A percentile compares a stretch with the other conserved stretches of the same genome.
These are phyloP conservation scores for Lophium mytilinum DNA, from an alignment of 495 filamentous ascomycete species.

Conservation along the genomic window DNA sequence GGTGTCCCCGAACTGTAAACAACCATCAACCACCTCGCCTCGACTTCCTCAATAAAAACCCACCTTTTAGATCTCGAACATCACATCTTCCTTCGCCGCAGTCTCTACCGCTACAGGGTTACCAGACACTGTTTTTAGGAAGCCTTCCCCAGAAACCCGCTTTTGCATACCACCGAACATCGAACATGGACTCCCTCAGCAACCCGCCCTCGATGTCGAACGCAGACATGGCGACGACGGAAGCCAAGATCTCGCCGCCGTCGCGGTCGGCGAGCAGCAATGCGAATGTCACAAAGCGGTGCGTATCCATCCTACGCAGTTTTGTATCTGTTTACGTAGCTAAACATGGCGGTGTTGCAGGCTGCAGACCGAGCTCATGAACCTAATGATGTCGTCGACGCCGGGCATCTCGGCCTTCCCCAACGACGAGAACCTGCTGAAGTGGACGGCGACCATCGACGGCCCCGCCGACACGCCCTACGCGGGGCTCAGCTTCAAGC, in stretches of 20 bases:
- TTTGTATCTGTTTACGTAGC: not conserved
- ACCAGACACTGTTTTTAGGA: too few species aligned
- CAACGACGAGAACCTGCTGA: conserved; percentile 80
- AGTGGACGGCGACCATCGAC: conserved; percentile 88
- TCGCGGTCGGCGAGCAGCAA: not conserved
- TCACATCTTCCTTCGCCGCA: too few species aligned
- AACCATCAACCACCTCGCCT: too few species aligned
- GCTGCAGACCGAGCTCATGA: conserved; percentile 93
- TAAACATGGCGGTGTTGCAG: conserved; percentile 41
- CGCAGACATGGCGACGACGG: not conserved
- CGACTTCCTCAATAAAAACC: too few species aligned
- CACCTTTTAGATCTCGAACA: too few species aligned
- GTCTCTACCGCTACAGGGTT: too few species aligned
- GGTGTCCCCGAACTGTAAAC: too few species aligned
- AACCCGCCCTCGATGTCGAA: not conserved
- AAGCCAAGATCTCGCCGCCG: not conserved
- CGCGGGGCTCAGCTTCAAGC: conserved; percentile 81
- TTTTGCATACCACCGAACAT: not conserved
- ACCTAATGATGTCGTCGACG: conserved; percentile 88
- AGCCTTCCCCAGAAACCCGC: too few species aligned
- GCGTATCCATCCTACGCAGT: not conserved
- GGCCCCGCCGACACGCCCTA: conserved; percentile 91
- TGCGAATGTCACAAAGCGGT: conserved; percentile 1
- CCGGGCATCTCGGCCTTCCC: conserved; percentile 96
- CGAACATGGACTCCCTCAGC: not conserved